Conservation (phyloP, 1,284 basidiomycete species). For the Caloboletus firmus region DNA sequence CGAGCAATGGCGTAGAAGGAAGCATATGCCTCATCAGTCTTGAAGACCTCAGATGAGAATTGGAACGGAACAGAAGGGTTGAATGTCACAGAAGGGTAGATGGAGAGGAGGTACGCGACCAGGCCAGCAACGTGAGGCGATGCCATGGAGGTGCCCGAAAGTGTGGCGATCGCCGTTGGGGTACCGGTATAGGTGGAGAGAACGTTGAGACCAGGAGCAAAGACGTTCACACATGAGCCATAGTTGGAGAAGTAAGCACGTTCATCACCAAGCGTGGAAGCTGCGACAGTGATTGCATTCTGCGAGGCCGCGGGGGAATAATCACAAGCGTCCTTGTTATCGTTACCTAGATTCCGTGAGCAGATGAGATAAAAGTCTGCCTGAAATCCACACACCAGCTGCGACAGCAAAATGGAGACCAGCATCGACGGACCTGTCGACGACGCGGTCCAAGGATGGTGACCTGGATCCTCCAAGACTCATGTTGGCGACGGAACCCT, state of each 20-base stretch:
- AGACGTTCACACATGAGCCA: constrained; percentile 79
- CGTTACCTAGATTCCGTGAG: constrained; percentile 46
- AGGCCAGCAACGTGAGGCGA: constrained; percentile 72
- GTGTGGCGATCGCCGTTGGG: constrained; percentile 58
- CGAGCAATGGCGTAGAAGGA: constrained; percentile 55
- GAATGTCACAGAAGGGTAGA: constrained; percentile 68
- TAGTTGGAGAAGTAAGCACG: constrained; percentile 89
- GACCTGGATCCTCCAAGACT: constrained; percentile 96
- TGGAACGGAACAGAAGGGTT: constrained; percentile 43
- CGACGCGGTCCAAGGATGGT: constrained; percentile 80
- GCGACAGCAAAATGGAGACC: constrained; percentile 97
- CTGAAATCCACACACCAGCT: constrained; percentile 63
- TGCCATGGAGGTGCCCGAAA: constrained; percentile 76
- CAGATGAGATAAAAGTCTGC: background rate
- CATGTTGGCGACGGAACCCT: constrained; percentile 98
- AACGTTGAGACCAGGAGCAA: constrained; percentile 83
- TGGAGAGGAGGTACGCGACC: constrained; percentile 81
- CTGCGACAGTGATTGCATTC: constrained; percentile 84
- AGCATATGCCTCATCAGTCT: constrained; percentile 32
- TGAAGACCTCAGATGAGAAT: constrained; percentile 17
- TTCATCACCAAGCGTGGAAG: constrained; percentile 77
- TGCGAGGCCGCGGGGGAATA: constrained; percentile 79
- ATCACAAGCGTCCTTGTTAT: constrained; percentile 74
- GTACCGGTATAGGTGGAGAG: constrained; percentile 74
- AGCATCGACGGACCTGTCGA: constrained; percentile 79